Evolutionary conservation across 768 basidiomycete species (phyloP).

Genomic region (Scleroderma bovista): DNA sequence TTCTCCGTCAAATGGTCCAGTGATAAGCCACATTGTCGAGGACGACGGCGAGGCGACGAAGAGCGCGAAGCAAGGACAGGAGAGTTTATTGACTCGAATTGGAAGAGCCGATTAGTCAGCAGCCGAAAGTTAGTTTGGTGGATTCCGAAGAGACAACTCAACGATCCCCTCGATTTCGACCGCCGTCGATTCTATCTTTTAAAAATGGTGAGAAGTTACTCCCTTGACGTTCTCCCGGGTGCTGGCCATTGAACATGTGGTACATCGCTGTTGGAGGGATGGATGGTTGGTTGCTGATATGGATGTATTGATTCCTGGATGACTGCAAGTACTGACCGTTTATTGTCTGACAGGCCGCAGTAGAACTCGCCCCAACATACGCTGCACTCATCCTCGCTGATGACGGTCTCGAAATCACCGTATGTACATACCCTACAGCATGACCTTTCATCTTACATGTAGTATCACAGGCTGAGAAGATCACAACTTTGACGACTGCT

Average conservation of each 20-base stretch:
- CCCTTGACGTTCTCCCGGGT: neutral
- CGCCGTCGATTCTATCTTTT: conserved; percentile 10
- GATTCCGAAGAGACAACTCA: neutral
- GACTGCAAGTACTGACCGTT: conserved; percentile 11
- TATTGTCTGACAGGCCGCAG: conserved; percentile 36
- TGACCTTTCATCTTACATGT: neutral
- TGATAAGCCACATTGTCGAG: conserved; percentile 46
- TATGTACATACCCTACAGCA: conserved; percentile 38
- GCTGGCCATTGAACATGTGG: neutral
- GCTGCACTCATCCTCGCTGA: conserved; percentile 98
- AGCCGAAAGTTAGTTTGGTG: neutral
- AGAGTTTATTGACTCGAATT: neutral
- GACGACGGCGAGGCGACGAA: neutral
- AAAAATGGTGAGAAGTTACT: conserved; percentile 22
- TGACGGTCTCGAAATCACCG: conserved; percentile 95
- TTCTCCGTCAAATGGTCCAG: conserved; percentile 48
- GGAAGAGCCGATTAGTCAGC: neutral
- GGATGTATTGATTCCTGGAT: neutral
- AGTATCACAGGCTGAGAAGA: conserved; percentile 77
- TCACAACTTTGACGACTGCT: conserved; percentile 75
- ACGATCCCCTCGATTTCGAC: conserved; percentile 4
- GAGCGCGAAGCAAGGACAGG: neutral
- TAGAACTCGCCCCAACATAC: conserved; percentile 91
- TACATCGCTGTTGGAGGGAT: conserved; percentile 2
- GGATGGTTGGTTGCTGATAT: conserved; percentile 18